Conservation (phyloP, 106 monocot species). For the Platanthera guangdongensis region DNA sequence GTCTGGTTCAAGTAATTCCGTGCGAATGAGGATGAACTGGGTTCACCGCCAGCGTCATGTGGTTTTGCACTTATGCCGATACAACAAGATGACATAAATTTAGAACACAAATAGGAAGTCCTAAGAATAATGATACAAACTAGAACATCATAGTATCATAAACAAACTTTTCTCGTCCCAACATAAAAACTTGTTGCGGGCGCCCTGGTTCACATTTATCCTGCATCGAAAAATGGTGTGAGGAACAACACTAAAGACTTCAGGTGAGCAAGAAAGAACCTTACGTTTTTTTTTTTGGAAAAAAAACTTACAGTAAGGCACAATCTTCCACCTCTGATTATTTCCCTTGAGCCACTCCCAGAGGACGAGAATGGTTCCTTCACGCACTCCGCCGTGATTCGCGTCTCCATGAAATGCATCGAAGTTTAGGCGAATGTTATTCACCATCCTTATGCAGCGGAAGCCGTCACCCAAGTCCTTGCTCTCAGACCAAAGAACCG, state of each 20-base stretch:
- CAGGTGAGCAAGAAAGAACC: background rate
- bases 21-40: too few species aligned
- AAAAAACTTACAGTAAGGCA: constrained; percentile 26
- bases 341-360: constrained; percentile 35
- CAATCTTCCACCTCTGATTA: constrained; percentile 36
- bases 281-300: too few species aligned
- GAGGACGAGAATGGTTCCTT: constrained; percentile 24
- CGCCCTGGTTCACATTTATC: background rate
- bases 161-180: background rate
- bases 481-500: constrained; percentile 27
- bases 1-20: too few species aligned
- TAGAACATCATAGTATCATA: background rate
- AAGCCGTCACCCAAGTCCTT: constrained; percentile 26
- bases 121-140: background rate
- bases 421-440: constrained; percentile 30
- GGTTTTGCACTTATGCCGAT: too few species aligned
- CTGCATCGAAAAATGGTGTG: background rate
- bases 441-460: constrained; percentile 33
- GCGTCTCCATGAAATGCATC: constrained; percentile 30
- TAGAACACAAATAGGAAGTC: too few species aligned
- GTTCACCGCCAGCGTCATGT: too few species aligned
- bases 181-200: background rate
- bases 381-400: constrained; percentile 25
- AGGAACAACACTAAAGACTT: background rate
- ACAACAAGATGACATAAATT: too few species aligned